Evolutionary conservation across 1,284 basidiomycete genomes (phyloP).

Genomic region (Rhodotorula sp.): DNA sequence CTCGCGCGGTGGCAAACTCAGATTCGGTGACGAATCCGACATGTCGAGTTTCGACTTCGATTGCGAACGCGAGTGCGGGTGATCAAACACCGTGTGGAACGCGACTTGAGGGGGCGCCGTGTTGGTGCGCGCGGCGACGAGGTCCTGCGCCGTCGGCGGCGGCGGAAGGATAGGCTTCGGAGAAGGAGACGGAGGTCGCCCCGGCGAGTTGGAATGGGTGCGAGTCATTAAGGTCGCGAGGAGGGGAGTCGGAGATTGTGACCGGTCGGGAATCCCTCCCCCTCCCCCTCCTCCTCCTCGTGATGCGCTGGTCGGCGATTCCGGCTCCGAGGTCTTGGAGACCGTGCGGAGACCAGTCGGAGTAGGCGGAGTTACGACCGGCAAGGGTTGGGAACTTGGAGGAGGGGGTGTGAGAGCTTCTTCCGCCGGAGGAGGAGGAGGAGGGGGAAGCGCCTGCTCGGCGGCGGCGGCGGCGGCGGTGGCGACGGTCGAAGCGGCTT

Average conservation of each 20-base stretch:
- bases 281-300: too few relatives aligned
- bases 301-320: too few relatives aligned
- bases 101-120: conserved; percentile 38
- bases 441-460: conserved; percentile 32
- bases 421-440: conserved; percentile 14
- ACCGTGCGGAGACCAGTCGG: too few relatives aligned
- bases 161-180: neutral
- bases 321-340: too few relatives aligned
- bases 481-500: conserved; percentile 70
- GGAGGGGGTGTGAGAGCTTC: conserved; percentile 7
- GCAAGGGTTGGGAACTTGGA: conserved; percentile 9
- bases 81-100: conserved; percentile 26
- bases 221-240: neutral
- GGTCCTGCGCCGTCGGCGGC: neutral
- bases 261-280: too few relatives aligned
- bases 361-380: conserved; percentile 1
- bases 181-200: conserved; percentile 12
- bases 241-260: neutral
- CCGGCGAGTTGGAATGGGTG: conserved; percentile 6
- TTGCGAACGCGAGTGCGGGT: neutral
- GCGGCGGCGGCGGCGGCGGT: conserved; percentile 13
- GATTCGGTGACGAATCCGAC: too few relatives aligned
- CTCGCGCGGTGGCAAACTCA: too few relatives aligned
- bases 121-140: conserved; percentile 19
- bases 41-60: too few relatives aligned